Percentiles rank a stretch among this genome's conserved stretches.
These are phyloP conservation scores for Miscanthus sacchariflorus DNA, from an alignment of 202 grass and related monocot genomes.

Conservation along the genomic window DNA sequence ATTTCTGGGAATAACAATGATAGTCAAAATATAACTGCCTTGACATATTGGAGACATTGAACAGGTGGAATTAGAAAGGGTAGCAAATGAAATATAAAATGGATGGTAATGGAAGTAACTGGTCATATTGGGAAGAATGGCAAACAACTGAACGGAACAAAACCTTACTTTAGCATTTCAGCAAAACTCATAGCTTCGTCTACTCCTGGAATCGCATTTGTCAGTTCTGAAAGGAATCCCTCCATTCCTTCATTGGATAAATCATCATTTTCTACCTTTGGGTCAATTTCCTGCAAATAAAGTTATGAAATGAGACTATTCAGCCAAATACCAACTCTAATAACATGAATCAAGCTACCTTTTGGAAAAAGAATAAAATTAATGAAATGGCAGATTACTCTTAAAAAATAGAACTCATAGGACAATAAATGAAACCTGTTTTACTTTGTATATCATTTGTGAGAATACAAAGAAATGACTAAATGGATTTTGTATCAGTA, in stretches of 20 bases:
- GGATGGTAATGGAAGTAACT: not conserved
- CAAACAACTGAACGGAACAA: conserved; percentile 32
- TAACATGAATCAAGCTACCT: not conserved
- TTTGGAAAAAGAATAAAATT: conserved; percentile 1
- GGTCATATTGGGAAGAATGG: conserved; percentile 8
- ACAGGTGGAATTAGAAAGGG: not conserved
- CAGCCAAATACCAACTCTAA: conserved; percentile 15
- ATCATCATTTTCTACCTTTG: conserved; percentile 97
- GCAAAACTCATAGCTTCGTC: conserved; percentile 99
- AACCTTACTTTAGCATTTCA: conserved; percentile 96
- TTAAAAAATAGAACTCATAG: not conserved
- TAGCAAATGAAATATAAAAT: conserved; percentile 16
- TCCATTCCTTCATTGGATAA: conserved; percentile 85
- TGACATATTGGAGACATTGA: not conserved
- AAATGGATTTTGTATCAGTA: not conserved
- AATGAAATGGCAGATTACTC: conserved; percentile 4
- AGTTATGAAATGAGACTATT: conserved; percentile 12
- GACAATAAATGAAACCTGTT: not conserved
- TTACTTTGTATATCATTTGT: not conserved
- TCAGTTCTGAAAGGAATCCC: conserved; percentile 93
- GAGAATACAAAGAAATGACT: not conserved
- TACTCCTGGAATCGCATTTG: conserved; percentile 99
- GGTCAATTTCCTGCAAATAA: conserved; percentile 89
- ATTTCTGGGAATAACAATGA: not conserved
- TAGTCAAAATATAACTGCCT: not conserved